Evolutionary conservation across 2,329 filamentous ascomycete genomes (phyloP).

Genomic region (Pyrenochaeta sp.): DNA sequence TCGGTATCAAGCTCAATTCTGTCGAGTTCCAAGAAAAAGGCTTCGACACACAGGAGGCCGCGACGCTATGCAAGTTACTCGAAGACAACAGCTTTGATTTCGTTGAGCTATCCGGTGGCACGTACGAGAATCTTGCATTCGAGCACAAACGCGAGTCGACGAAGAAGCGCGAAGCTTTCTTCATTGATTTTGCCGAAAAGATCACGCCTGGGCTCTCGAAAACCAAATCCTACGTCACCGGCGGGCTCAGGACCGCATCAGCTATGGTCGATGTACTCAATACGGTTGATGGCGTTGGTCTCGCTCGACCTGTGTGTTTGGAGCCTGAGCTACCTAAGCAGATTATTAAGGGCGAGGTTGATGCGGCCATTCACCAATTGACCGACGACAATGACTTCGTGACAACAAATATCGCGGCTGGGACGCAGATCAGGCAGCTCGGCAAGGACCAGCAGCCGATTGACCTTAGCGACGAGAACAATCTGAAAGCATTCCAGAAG

Average conservation of each 20-base stretch:
- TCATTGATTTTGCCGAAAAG: constrained; percentile 66
- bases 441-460: constrained; percentile 63
- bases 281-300: constrained; percentile 67
- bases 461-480: constrained; percentile 59
- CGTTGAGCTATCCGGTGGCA: constrained; percentile 68
- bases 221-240: constrained; percentile 67
- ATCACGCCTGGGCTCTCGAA: constrained; percentile 63
- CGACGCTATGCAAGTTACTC: constrained; percentile 57
- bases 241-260: constrained; percentile 63
- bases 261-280: constrained; percentile 68
- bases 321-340: constrained; percentile 59
- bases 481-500: constrained; percentile 58
- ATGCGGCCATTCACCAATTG: constrained; percentile 58
- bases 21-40: constrained; percentile 64
- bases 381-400: constrained; percentile 64
- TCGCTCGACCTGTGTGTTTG: constrained; percentile 63
- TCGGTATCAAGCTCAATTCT: constrained; percentile 68
- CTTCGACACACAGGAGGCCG: constrained; percentile 61
- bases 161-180: constrained; percentile 66
- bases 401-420: constrained; percentile 56
- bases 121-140: constrained; percentile 65
- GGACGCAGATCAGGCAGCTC: constrained; percentile 62
- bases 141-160: constrained; percentile 63
- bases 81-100: constrained; percentile 63
- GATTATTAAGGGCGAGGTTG: constrained; percentile 54